Conservation (phyloP, 805 yeast species). For the Schwanniomyces sp. region DNA sequence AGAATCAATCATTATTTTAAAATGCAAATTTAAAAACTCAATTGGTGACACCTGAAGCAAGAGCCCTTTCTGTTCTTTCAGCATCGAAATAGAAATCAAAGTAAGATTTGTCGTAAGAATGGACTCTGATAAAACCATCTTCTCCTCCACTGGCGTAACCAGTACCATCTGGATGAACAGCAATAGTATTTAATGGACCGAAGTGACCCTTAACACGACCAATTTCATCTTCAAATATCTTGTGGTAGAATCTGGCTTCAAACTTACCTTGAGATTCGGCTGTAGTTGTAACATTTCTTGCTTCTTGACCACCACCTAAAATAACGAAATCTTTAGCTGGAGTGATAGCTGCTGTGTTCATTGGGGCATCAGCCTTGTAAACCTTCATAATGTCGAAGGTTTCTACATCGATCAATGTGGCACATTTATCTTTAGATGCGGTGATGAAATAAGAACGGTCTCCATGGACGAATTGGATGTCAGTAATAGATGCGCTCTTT, state of each 20-base stretch:
- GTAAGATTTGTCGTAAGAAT: slow-evolving; percentile 88
- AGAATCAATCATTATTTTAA: neutral
- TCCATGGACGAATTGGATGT: slow-evolving; percentile 77
- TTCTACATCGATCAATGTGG: slow-evolving; percentile 77
- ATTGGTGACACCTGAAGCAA: slow-evolving; percentile 28
- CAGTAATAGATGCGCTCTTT: slow-evolving; percentile 58
- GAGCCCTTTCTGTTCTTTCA: slow-evolving; percentile 70
- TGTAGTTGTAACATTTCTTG: slow-evolving; percentile 97
- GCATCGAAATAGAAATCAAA: slow-evolving; percentile 92
- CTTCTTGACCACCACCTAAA: slow-evolving; percentile 99
- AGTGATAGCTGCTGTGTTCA: slow-evolving; percentile 93
- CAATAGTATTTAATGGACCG: slow-evolving; percentile 95
- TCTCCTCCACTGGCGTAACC: slow-evolving; percentile 97
- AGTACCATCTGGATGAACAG: slow-evolving; percentile 91
- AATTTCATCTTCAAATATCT: slow-evolving; percentile 90
- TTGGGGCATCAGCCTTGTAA: slow-evolving; percentile 85
- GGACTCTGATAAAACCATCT: slow-evolving; percentile 95
- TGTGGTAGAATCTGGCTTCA: slow-evolving; percentile 95
- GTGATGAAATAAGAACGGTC: slow-evolving; percentile 90
- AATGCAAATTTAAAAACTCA: slow-evolving; percentile 1
- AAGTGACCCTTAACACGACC: slow-evolving; percentile 98
- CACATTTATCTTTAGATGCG: slow-evolving; percentile 87
- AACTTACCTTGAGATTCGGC: slow-evolving; percentile 91
- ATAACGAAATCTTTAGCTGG: slow-evolving; percentile 90
- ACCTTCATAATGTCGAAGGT: slow-evolving; percentile 69